A percentile compares a stretch with the other conserved stretches of the same genome.
Evolutionary conservation across 1,284 basidiomycete genomes (phyloP).

Genomic region (Sparassis latifolia): DNA sequence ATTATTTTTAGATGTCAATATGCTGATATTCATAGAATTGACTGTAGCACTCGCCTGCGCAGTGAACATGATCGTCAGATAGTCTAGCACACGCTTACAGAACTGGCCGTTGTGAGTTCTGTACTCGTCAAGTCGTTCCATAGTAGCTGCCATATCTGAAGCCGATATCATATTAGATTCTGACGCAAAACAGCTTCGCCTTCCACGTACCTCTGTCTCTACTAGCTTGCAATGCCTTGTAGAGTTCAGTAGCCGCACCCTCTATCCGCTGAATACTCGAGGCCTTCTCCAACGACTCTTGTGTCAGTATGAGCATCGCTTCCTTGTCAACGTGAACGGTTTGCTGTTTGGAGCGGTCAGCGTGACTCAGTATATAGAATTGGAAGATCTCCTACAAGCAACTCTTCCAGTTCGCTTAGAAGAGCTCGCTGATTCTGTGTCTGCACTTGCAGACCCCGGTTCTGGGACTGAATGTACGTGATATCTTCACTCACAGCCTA

Average conservation of each 20-base stretch:
- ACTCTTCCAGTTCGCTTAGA: conserved; percentile 75
- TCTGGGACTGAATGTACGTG: conserved; percentile 92
- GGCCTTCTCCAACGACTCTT: conserved; percentile 79
- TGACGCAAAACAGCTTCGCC: conserved; percentile 3
- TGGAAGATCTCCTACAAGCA: conserved; percentile 52
- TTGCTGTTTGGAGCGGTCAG: conserved; percentile 44
- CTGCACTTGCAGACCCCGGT: conserved; percentile 94
- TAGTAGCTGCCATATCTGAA: conserved; percentile 87
- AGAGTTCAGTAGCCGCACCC: conserved; percentile 80
- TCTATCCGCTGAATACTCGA: conserved; percentile 78
- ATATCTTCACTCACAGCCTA: conserved; percentile 95
- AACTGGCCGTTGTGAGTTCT: conserved; percentile 84
- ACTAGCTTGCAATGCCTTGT: conserved; percentile 92
- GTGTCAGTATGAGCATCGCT: conserved; percentile 71
- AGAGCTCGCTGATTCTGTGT: conserved; percentile 91
- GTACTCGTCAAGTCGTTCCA: conserved; percentile 89
- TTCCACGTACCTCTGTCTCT: conserved; percentile 65
- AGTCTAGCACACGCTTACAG: conserved; percentile 86
- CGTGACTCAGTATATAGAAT: not conserved
- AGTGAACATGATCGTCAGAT: conserved; percentile 84
- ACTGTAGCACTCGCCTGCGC: conserved; percentile 53
- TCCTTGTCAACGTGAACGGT: conserved; percentile 88
- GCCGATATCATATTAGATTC: not conserved
- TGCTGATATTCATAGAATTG: not conserved
- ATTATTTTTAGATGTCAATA: not conserved